Base-by-base conservation (phyloP, 2,329 filamentous ascomycete genomes). In the Claviceps spartinae region DNA sequence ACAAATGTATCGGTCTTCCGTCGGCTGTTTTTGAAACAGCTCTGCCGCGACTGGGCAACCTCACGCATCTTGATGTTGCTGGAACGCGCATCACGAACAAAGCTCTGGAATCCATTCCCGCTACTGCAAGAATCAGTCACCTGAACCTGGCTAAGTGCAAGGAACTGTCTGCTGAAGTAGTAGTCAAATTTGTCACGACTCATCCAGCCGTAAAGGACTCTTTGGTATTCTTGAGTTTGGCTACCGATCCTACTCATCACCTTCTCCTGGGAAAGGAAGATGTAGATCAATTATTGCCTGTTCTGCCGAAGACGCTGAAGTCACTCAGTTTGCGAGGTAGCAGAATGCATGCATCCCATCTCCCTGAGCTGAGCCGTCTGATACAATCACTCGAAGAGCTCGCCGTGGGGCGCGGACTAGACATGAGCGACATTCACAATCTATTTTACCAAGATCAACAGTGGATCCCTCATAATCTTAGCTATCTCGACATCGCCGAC, bases 61-160 rank as follows among this genome's bases (percentile, higher is more conserved):
- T 89, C 51, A 91, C 86, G 1, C 86, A 90, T 63, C 77, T 93
- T 40, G 87, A 93, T 61, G 74, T 90, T n/a, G 80, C 84, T 9
- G 85, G 86, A 58, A 90, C 86, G 1, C 79, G 83, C 58, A 80
- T 93, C 59, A 89, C 82, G 37, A 79, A 88, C 63, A 70, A 74
- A 24, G 86, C 86, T 4, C 73, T 93, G 16, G 71, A 77, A 58
- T 80, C 79, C 20, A 86, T 91, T 56, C 85, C 86, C 1, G 63
- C 73, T n/a, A 82, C 82, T 4, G 86, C 87, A 11, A 74, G 72
- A 56, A 76, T 91, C 57, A 89, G 84, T 1, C 87, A 93, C 63
- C 71, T 93, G 51, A 90, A 88, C 61, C 69, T 93, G 47, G 81
- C 84, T 56, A 87, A 86, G 66, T 91, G 87, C 72, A 81, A 79